phyloP scores from a whole-genome alignment of 2,329 filamentous ascomycete species.

The Pezicula neosporulosa region DNA sequence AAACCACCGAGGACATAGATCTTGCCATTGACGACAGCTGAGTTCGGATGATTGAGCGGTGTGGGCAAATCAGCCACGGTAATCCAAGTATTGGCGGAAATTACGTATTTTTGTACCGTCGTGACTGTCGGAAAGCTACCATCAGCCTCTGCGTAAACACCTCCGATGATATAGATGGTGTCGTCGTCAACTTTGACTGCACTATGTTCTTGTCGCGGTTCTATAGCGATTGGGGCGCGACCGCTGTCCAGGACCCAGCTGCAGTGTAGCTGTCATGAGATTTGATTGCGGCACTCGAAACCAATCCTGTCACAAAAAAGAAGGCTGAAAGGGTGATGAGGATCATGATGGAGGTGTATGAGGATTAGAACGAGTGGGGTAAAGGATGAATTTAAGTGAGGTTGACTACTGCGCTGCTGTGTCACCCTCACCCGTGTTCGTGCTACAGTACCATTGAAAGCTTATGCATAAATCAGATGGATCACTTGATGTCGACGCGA shows the following conservation, averaged over 20 bases:
- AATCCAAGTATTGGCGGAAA: constrained; percentile 27
- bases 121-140: constrained; percentile 3
- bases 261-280: too few relatives aligned
- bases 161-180: constrained; percentile 12
- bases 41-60: constrained; percentile 34
- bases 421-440: too few relatives aligned
- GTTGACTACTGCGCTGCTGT: too few relatives aligned
- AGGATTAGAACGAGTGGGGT: too few relatives aligned
- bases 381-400: too few relatives aligned
- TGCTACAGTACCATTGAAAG: too few relatives aligned
- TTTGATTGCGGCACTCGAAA: too few relatives aligned
- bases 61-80: constrained; percentile 24
- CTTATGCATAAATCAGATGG: too few relatives aligned
- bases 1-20: constrained; percentile 38
- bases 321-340: too few relatives aligned
- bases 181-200: constrained; percentile 2
- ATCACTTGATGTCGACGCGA: too few relatives aligned
- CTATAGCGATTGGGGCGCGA: not conserved
- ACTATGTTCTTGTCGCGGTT: constrained; percentile 19
- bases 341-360: too few relatives aligned
- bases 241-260: not conserved
- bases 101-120: constrained; percentile 30
- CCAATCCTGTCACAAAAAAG: too few relatives aligned
- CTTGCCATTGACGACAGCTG: constrained; percentile 30
- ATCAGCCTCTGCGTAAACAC: not conserved